These are phyloP conservation scores for Suhomyces xylopsoci DNA, from an alignment of 805 yeast genomes.

Conservation along the genomic window DNA sequence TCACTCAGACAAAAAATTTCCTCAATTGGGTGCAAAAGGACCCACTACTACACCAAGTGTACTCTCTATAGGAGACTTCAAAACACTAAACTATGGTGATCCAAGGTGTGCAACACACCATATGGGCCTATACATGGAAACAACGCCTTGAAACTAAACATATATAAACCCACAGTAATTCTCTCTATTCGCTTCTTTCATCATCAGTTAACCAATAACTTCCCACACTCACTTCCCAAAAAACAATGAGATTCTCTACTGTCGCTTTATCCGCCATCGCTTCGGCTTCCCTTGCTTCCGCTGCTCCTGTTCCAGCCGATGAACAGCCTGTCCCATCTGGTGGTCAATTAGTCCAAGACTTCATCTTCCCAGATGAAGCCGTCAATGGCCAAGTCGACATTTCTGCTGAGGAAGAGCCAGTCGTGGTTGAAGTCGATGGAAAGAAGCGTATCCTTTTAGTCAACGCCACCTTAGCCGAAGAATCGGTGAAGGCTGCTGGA, in stretches of 20 bases:
- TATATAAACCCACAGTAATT: background rate
- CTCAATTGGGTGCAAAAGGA: constrained; percentile 2
- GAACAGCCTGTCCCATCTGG: background rate
- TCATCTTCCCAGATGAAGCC: constrained; percentile 13
- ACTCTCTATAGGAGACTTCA: background rate
- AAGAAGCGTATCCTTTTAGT: constrained; percentile 10
- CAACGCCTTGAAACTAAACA: background rate
- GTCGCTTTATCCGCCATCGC: constrained; percentile 7
- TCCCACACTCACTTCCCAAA: background rate
- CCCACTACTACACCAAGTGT: background rate
- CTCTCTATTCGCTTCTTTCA: background rate
- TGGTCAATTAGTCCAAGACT: constrained; percentile 1
- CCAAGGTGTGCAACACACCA: background rate
- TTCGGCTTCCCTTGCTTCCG: constrained; percentile 4
- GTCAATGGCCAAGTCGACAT: constrained; percentile 7
- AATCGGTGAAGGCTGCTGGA: background rate
- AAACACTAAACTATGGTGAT: background rate
- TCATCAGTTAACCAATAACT: background rate
- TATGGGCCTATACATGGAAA: background rate
- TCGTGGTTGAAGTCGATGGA: constrained; percentile 10
- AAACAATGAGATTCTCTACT: constrained; percentile 10
- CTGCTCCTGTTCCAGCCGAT: constrained; percentile 8
- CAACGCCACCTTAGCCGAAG: constrained; percentile 12
- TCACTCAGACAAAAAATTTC: constrained; percentile 1
- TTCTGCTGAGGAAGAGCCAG: constrained; percentile 9